Conservation (phyloP, 129 eudicot genomes). For the Escallonia rubra region DNA sequence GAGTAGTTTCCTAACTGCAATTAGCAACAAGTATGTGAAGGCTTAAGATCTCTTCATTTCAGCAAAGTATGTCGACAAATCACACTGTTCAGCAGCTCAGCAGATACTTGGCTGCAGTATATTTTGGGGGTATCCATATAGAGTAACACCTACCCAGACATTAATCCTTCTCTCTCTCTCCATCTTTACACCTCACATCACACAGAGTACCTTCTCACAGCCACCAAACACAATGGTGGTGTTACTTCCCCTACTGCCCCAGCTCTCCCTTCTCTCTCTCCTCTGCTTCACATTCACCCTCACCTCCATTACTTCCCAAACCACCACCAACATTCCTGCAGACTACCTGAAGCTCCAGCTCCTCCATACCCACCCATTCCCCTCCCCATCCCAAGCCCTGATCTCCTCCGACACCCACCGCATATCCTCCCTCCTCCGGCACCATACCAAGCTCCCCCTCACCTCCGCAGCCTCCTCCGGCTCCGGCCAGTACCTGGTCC, state of each 20-base stretch:
- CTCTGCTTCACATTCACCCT: slow-evolving; percentile 14
- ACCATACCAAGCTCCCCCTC: slow-evolving; percentile 45
- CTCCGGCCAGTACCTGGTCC: slow-evolving; percentile 67
- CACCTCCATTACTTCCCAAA: slow-evolving; percentile 18
- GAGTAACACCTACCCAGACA: background rate
- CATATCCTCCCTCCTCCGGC: slow-evolving; percentile 33
- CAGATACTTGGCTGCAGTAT: background rate
- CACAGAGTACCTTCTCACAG: background rate
- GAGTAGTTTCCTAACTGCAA: too few species aligned
- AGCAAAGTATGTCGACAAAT: background rate
- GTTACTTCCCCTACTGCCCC: background rate
- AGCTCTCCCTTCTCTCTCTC: slow-evolving; percentile 18
- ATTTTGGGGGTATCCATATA: background rate
- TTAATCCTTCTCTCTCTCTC: slow-evolving; percentile 12
- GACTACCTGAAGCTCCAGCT: slow-evolving; percentile 47
- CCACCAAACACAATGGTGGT: background rate
- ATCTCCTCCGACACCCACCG: slow-evolving; percentile 49
- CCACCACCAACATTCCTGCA: slow-evolving; percentile 17
- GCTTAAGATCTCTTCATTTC: background rate
- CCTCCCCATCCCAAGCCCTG: slow-evolving; percentile 38
- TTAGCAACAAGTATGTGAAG: too few species aligned
- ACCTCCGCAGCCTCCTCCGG: slow-evolving; percentile 70
- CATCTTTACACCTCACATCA: background rate
- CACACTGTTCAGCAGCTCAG: background rate
- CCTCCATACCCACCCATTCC: slow-evolving; percentile 37